phyloP scores from a whole-genome alignment of 805 yeast genomes.

The Komagataella phaffii region DNA sequence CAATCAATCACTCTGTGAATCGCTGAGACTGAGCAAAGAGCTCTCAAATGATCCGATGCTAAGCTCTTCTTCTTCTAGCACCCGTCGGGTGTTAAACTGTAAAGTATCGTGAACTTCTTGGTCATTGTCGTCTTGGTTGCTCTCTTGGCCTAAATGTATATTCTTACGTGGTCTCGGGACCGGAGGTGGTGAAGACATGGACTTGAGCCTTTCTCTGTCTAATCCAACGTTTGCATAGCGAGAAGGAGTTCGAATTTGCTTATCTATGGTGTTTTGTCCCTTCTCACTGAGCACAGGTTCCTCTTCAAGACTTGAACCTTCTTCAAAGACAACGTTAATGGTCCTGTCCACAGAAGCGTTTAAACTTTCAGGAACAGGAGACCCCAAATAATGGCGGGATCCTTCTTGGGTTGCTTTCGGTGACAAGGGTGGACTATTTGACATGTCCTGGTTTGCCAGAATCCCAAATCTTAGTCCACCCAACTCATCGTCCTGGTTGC shows the following conservation, averaged over 20 bases:
- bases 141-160: no score
- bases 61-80: conserved; percentile 1
- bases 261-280: not conserved
- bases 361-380: not conserved
- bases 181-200: conserved; percentile 1
- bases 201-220: not conserved
- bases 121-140: not conserved
- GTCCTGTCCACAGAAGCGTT: not conserved
- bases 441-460: conserved; percentile 1
- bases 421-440: not conserved
- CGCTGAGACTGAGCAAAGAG: not conserved
- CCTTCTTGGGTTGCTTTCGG: not conserved
- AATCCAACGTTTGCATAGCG: not conserved
- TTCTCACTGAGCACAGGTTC: not conserved
- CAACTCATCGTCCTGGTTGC: not conserved
- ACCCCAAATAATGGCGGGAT: not conserved
- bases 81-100: conserved; percentile 1
- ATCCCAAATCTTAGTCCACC: conserved; percentile 1
- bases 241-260: not conserved
- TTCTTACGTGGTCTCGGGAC: not conserved
- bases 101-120: not conserved
- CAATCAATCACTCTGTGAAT: not conserved
- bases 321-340: not conserved
- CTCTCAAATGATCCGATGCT: not conserved
- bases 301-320: not conserved